phyloP scores from a whole-genome alignment of 768 basidiomycete species.

The Boletus rufocinnamomeus region DNA sequence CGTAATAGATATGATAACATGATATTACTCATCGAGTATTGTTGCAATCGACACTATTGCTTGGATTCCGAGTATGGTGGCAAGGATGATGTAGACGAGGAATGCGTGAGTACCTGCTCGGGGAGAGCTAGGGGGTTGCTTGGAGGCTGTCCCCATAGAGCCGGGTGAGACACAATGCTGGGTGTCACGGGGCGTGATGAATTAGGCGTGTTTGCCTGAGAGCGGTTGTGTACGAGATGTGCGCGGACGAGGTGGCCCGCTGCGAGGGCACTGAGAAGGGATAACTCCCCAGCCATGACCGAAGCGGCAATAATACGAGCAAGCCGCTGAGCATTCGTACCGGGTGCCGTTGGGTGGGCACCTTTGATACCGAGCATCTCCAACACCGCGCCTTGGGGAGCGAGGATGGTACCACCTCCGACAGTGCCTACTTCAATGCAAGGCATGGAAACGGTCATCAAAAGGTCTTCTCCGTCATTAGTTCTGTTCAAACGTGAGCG shows the following conservation, averaged over 20 bases:
- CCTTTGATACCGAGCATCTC: constrained; percentile 94
- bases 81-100: constrained; percentile 41
- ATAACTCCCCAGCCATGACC: constrained; percentile 98
- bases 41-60: constrained; percentile 10
- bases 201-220: constrained; percentile 76
- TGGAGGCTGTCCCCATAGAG: constrained; percentile 28
- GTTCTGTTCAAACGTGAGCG: constrained; percentile 47
- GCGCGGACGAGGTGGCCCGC: constrained; percentile 94
- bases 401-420: constrained; percentile 92
- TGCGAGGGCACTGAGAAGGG: constrained; percentile 87
- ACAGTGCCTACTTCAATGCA: constrained; percentile 98
- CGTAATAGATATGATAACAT: constrained; percentile 20
- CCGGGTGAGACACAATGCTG: constrained; percentile 34
- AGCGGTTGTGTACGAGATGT: constrained; percentile 91
- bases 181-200: constrained; percentile 64
- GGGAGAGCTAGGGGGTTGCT: constrained; percentile 10
- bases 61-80: constrained; percentile 44
- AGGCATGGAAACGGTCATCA: constrained; percentile 97
- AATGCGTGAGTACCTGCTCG: constrained; percentile 32
- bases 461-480: constrained; percentile 86
- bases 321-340: constrained; percentile 85
- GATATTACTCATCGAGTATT: constrained; percentile 5
- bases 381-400: constrained; percentile 86
- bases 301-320: constrained; percentile 88
- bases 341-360: constrained; percentile 83